phyloP scores from a whole-genome alignment of 192 early-diverging fungal species.

The Entomortierella beljakovae region DNA sequence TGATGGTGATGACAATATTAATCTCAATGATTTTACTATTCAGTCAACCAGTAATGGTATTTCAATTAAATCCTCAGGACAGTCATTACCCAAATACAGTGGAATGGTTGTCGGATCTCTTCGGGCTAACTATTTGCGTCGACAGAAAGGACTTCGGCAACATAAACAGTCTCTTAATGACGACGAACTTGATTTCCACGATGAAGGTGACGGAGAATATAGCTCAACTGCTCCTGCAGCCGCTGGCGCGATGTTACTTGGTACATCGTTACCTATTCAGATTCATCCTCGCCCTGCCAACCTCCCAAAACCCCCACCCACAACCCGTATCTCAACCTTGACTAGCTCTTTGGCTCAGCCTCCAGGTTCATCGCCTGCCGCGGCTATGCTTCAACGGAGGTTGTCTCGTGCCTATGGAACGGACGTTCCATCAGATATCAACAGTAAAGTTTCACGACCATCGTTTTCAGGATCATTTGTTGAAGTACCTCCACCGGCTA shows the following conservation, averaged over 20 bases:
- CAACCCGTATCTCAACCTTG: conserved; percentile 14
- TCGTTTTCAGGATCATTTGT: conserved; percentile 17
- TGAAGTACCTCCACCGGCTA: conserved; percentile 11
- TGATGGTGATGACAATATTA: background rate
- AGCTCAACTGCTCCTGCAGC: background rate
- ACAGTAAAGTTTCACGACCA: background rate
- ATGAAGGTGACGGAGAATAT: conserved; percentile 20
- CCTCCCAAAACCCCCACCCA: conserved; percentile 9
- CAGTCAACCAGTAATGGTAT: conserved; percentile 3
- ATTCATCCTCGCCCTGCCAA: conserved; percentile 24
- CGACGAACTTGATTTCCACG: conserved; percentile 2
- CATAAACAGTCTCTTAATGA: conserved; percentile 22
- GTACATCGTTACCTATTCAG: conserved; percentile 46
- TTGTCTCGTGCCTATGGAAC: conserved; percentile 39
- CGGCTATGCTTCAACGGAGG: conserved; percentile 49
- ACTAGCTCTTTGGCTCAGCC: conserved; percentile 41
- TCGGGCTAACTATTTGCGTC: conserved; percentile 37
- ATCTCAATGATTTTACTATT: too few species aligned
- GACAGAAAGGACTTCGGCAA: conserved; percentile 29
- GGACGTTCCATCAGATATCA: conserved; percentile 8
- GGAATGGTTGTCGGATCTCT: conserved; percentile 45
- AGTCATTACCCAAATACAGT: conserved; percentile 23
- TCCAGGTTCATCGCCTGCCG: conserved; percentile 45
- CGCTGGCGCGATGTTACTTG: conserved; percentile 10
- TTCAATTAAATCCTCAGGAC: conserved; percentile 8